Conservation (phyloP, 495 filamentous ascomycete species). For the Trichoderma orchidacearum region DNA sequence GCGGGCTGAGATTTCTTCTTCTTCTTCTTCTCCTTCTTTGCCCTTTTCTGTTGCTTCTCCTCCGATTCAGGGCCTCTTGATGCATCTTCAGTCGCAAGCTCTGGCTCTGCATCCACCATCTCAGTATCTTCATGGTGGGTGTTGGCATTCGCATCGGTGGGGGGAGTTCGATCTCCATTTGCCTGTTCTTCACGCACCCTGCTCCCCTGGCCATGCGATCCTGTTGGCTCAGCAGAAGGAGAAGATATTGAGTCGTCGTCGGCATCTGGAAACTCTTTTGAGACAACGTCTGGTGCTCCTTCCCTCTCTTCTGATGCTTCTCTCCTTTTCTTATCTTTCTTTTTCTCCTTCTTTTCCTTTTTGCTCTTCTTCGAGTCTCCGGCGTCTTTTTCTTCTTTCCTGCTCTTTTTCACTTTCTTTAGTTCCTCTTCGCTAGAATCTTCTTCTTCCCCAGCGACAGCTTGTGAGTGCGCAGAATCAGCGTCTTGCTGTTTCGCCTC, state of each 20-base stretch:
- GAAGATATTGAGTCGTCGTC: not conserved
- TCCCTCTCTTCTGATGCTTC: not conserved
- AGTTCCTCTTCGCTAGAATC: constrained; percentile 10
- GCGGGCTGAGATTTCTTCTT: constrained; percentile 12
- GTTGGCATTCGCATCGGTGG: not conserved
- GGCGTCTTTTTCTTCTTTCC: not conserved
- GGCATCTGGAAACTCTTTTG: not conserved
- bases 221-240: no score
- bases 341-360: constrained; percentile 31
- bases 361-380: constrained; percentile 9
- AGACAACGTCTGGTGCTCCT: not conserved
- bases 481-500: not conserved
- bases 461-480: not conserved
- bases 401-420: constrained; percentile 10
- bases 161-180: no score
- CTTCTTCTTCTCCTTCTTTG: constrained; percentile 13
- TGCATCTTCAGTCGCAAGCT: not conserved
- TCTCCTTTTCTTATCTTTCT: constrained; percentile 12
- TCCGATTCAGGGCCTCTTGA: not conserved
- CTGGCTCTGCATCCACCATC: not conserved
- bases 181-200: no score
- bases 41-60: constrained; percentile 14
- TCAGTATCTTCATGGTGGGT: not conserved
- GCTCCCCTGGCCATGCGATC: no score
- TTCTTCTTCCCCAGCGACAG: not conserved